phyloP scores from a whole-genome alignment of 495 filamentous ascomycete species.

The Penicillium maclennaniae region DNA sequence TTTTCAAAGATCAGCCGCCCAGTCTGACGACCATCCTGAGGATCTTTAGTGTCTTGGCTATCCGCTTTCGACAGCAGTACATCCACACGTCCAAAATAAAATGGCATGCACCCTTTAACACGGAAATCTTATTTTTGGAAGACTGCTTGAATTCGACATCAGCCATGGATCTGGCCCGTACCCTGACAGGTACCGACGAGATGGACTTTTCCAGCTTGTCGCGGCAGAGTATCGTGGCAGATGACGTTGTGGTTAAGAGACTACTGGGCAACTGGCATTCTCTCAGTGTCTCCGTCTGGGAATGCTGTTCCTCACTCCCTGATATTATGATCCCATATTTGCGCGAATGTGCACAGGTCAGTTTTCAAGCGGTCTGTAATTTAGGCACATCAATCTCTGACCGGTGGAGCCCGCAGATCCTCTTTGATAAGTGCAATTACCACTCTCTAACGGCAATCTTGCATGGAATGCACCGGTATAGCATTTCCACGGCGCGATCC shows the following conservation, averaged over 20 bases:
- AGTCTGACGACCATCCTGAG: constrained; percentile 34
- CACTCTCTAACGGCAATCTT: constrained; percentile 37
- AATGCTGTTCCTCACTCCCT: constrained; percentile 40
- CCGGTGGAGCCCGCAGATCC: constrained; percentile 14
- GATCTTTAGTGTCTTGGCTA: constrained; percentile 30
- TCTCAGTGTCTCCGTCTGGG: constrained; percentile 35
- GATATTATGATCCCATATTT: constrained; percentile 26
- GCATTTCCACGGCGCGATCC: constrained; percentile 22
- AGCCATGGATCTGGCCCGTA: constrained; percentile 29
- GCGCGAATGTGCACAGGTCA: constrained; percentile 36
- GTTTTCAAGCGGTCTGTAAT: not conserved
- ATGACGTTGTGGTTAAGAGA: constrained; percentile 14
- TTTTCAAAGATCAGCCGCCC: constrained; percentile 32
- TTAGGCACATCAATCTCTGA: constrained; percentile 8
- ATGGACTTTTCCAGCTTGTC: constrained; percentile 26
- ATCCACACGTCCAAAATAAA: constrained; percentile 33
- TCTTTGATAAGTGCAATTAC: constrained; percentile 29
- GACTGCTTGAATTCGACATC: constrained; percentile 30
- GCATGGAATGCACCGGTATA: constrained; percentile 33
- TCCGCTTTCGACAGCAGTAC: constrained; percentile 37
- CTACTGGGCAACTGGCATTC: constrained; percentile 28
- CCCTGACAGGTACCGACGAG: constrained; percentile 26
- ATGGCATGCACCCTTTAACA: constrained; percentile 32
- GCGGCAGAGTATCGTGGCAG: constrained; percentile 17
- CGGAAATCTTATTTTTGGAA: constrained; percentile 32